Percentiles rank a stretch among this genome's conserved stretches.
Conservation (phyloP, 495 filamentous ascomycete genomes). For the Aspergillus biplanus region DNA sequence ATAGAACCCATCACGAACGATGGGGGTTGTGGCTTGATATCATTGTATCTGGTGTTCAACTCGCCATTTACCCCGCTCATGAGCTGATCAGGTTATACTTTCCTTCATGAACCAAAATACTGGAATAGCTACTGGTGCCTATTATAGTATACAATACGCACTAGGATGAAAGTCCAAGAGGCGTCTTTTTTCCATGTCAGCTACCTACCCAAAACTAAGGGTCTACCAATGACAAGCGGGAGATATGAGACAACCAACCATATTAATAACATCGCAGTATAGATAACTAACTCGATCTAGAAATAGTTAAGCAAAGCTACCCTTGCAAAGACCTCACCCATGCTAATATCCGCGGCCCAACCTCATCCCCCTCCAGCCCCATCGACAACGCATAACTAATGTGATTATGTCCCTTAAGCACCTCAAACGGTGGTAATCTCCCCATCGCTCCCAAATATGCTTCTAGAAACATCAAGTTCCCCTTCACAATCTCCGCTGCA, state of each 20-base stretch:
- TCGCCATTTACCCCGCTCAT: background rate
- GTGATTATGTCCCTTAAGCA: conserved; percentile 13
- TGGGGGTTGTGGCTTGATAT: background rate
- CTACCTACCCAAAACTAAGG: no score
- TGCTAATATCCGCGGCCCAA: conserved; percentile 7
- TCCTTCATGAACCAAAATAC: background rate
- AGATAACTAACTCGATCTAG: no score
- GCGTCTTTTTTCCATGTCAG: no score
- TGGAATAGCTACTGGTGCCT: no score
- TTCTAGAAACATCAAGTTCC: conserved; percentile 14
- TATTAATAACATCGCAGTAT: no score
- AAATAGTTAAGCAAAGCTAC: no score
- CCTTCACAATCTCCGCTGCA: conserved; percentile 3
- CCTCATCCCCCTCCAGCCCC: conserved; percentile 10
- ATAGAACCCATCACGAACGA: background rate
- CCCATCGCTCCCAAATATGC: background rate
- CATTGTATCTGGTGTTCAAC: background rate
- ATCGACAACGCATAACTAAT: conserved; percentile 15
- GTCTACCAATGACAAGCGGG: no score
- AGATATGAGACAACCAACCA: no score
- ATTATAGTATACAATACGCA: no score
- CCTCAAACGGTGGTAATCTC: conserved; percentile 8
- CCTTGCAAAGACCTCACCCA: conserved; percentile 8
- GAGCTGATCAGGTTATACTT: background rate
- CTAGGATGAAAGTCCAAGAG: no score